These are phyloP conservation scores for Cladorrhinum sp. DNA, from an alignment of 2,329 filamentous ascomycete genomes.

Conservation along the genomic window DNA sequence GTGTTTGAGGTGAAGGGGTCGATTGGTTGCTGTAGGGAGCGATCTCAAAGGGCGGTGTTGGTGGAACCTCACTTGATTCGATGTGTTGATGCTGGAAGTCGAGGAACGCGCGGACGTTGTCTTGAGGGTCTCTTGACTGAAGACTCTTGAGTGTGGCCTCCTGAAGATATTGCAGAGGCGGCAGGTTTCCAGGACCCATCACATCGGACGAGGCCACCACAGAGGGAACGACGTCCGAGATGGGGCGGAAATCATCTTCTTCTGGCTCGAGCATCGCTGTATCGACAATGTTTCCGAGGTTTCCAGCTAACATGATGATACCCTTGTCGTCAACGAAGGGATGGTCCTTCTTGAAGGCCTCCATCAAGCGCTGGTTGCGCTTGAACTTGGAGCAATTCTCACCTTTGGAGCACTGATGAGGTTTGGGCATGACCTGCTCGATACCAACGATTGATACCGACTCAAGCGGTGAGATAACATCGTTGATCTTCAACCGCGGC, in stretches of 20 bases:
- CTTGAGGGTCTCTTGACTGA: conserved; percentile 75
- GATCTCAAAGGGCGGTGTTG: conserved; percentile 68
- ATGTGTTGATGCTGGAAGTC: conserved; percentile 68
- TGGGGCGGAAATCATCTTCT: conserved; percentile 58
- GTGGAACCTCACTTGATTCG: conserved; percentile 55
- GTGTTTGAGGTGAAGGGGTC: conserved; percentile 41
- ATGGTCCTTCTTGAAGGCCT: conserved; percentile 71
- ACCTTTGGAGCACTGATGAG: conserved; percentile 81
- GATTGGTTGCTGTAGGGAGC: conserved; percentile 44
- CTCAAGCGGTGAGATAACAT: conserved; percentile 73
- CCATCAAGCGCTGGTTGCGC: conserved; percentile 74
- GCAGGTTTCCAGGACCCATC: conserved; percentile 65
- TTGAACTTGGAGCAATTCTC: conserved; percentile 80
- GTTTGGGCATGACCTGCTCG: conserved; percentile 81
- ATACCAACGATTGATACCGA: conserved; percentile 90
- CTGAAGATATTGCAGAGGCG: conserved; percentile 68
- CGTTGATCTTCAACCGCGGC: conserved; percentile 47
- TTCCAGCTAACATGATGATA: conserved; percentile 72
- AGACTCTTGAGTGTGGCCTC: conserved; percentile 69
- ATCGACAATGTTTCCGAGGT: conserved; percentile 70
- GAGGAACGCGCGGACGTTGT: conserved; percentile 90
- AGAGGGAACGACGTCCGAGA: conserved; percentile 75
- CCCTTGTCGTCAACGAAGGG: conserved; percentile 64
- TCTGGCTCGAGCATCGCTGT: conserved; percentile 48
- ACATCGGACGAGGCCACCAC: conserved; percentile 89